Percentiles rank a stretch among this genome's conserved stretches.
phyloP scores from a whole-genome alignment of 306 rosid species.

The Gastrolobium bilobum region DNA sequence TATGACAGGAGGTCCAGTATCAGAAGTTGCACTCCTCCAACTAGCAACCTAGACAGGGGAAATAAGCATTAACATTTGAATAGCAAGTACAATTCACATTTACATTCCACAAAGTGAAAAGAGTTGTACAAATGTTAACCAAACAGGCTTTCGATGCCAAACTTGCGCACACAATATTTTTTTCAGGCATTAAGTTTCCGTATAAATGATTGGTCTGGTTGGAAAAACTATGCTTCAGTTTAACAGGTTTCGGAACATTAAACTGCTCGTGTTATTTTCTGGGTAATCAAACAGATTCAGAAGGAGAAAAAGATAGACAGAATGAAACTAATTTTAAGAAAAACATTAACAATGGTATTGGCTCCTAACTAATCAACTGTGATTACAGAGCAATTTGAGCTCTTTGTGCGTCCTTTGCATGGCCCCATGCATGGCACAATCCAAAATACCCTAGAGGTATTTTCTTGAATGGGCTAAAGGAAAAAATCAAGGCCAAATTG shows the following conservation, averaged over 20 bases:
- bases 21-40: conserved; percentile 89
- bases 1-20: conserved; percentile 89
- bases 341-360: conserved; percentile 7
- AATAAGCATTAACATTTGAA: conserved; percentile 24
- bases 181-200: background rate
- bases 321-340: background rate
- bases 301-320: background rate
- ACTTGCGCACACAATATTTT: background rate
- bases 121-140: background rate
- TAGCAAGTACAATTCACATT: background rate
- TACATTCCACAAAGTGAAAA: conserved; percentile 1
- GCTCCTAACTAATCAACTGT: conserved; percentile 16
- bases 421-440: no score
- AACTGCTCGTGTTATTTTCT: conserved; percentile 13
- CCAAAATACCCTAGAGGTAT: no score
- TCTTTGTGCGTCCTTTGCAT: no score
- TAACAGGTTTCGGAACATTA: background rate
- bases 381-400: background rate
- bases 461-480: no score
- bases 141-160: conserved; percentile 28
- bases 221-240: conserved; percentile 21
- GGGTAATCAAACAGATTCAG: conserved; percentile 11
- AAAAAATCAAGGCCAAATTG: no score
- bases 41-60: conserved; percentile 73
- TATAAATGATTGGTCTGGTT: background rate